Percentiles rank a stretch among this genome's conserved stretches.
These are phyloP conservation scores for Aegilops bicornis DNA, from an alignment of 176 grass and related monocot genomes.

Conservation along the genomic window DNA sequence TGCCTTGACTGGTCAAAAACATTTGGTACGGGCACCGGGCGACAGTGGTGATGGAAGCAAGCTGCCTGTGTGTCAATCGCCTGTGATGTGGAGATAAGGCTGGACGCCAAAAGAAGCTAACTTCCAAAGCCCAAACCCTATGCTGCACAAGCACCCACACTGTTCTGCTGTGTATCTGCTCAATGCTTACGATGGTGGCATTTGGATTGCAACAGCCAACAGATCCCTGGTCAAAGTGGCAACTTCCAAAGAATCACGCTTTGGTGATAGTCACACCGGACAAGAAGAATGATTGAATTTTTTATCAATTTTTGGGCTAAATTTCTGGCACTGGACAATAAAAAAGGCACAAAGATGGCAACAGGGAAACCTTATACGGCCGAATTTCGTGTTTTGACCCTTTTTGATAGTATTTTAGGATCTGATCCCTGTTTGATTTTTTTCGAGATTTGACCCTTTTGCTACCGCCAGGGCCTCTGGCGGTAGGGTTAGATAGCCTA, in stretches of 20 bases:
- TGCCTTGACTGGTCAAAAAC: slow-evolving; percentile 51
- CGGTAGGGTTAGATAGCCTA: too few species aligned
- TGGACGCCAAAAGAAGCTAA: slow-evolving; percentile 17
- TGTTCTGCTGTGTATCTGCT: too few species aligned
- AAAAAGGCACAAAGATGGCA: background rate
- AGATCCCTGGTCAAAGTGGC: slow-evolving; percentile 29
- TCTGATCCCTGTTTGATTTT: too few species aligned
- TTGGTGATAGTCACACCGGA: background rate
- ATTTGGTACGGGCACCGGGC: slow-evolving; percentile 24
- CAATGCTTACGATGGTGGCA: background rate
- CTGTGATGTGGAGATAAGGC: slow-evolving; percentile 16
- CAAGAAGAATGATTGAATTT: background rate
- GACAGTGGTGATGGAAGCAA: slow-evolving; percentile 27
- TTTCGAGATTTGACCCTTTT: too few species aligned
- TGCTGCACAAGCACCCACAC: background rate
- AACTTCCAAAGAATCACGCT: slow-evolving; percentile 5
- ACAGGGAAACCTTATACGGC: background rate
- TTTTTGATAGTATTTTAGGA: too few species aligned
- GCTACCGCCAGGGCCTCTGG: too few species aligned
- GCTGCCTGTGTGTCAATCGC: slow-evolving; percentile 26
- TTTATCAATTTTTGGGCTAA: background rate
- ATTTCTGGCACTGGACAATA: background rate
- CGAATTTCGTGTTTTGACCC: too few species aligned
- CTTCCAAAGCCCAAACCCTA: slow-evolving; percentile 12
- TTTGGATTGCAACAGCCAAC: slow-evolving; percentile 21